A percentile compares a stretch with the other conserved stretches of the same genome.
Conservation (phyloP, 2,329 filamentous ascomycete species). For the Parastagonospora nodorum region DNA sequence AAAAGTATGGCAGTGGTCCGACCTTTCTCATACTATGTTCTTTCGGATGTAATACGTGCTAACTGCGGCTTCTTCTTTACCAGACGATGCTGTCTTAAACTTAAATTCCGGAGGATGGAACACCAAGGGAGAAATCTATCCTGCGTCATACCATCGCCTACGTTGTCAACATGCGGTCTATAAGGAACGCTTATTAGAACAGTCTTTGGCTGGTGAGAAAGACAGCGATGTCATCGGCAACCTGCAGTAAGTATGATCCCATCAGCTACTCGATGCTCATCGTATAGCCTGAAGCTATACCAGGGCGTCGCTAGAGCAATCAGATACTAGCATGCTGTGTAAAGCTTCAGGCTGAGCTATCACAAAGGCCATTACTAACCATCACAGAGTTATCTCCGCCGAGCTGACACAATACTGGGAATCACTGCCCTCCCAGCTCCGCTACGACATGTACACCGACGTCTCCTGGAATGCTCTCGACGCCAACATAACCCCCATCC, state of each 20-base stretch:
- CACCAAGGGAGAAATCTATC: constrained; percentile 29
- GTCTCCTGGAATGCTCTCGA: constrained; percentile 36
- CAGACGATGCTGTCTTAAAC: constrained; percentile 24
- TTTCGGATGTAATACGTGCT: too few species aligned
- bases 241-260: constrained; percentile 27
- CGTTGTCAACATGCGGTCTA: constrained; percentile 32
- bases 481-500: constrained; percentile 27
- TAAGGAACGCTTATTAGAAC: constrained; percentile 40
- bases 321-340: too few species aligned
- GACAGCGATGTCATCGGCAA: constrained; percentile 35
- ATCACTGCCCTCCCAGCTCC: constrained; percentile 34
- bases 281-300: too few species aligned
- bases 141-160: constrained; percentile 35
- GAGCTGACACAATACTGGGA: constrained; percentile 37
- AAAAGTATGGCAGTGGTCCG: too few species aligned
- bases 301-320: too few species aligned
- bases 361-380: constrained; percentile 2
- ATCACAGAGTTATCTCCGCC: constrained; percentile 30
- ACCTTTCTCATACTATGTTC: too few species aligned
- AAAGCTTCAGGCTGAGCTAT: too few species aligned
- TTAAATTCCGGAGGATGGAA: constrained; percentile 41
- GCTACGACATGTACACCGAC: constrained; percentile 42
- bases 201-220: constrained; percentile 38
- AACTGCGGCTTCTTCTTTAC: too few species aligned
- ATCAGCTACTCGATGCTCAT: too few species aligned